Percentiles rank a stretch among this genome's conserved stretches.
Conservation (phyloP, 1,139 yeast species). For the Yarrowia galli region DNA sequence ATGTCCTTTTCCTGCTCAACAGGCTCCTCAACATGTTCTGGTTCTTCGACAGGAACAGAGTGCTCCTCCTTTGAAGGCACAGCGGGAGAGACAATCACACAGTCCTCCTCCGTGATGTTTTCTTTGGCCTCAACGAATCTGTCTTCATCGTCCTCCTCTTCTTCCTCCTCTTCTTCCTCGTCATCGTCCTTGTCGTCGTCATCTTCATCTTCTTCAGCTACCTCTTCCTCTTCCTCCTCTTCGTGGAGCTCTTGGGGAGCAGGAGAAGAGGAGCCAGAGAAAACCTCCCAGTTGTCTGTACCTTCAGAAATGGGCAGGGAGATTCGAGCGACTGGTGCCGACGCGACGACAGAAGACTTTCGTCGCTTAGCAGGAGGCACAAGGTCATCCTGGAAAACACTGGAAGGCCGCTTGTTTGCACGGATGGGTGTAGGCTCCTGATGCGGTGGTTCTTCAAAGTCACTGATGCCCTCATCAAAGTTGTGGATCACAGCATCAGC, state of each 20-base stretch:
- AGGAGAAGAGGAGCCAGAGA: conserved; percentile 8
- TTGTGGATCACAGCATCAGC: neutral
- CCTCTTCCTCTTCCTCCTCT: neutral
- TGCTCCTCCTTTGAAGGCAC: neutral
- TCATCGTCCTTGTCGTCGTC: conserved; percentile 12
- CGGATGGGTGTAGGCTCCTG: conserved; percentile 1
- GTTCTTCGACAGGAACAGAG: too few relatives aligned
- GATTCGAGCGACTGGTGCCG: conserved; percentile 1
- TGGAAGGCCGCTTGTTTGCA: neutral
- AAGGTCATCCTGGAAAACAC: neutral
- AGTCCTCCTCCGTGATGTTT: conserved; percentile 33
- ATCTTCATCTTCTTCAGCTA: neutral
- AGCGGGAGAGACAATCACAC: conserved; percentile 33
- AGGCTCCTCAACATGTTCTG: too few relatives aligned
- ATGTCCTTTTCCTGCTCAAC: too few relatives aligned
- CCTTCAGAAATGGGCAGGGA: conserved; percentile 5
- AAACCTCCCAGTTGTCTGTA: conserved; percentile 20
- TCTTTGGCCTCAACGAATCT: conserved; percentile 6
- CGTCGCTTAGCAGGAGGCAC: conserved; percentile 24
- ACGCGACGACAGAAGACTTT: conserved; percentile 9
- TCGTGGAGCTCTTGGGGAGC: neutral
- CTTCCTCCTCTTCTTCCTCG: neutral
- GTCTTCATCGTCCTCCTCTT: conserved; percentile 10
- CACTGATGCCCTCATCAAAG: conserved; percentile 27
- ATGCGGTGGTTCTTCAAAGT: conserved; percentile 40